Conservation (phyloP, 2,329 filamentous ascomycete species). For the Nothophoma quercina region DNA sequence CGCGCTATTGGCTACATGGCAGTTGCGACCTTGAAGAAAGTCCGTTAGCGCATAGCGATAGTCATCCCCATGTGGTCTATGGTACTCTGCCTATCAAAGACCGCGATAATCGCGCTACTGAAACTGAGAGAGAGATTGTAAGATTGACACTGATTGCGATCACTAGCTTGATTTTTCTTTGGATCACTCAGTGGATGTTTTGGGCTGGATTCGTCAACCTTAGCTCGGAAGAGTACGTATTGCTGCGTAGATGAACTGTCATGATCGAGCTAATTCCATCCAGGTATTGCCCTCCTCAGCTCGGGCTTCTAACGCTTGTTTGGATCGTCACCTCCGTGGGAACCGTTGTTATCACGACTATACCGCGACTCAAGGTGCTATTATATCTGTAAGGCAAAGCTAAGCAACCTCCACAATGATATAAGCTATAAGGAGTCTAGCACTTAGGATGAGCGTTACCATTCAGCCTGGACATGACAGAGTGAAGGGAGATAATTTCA, state of each 20-base stretch:
- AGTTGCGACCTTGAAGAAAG: conserved; percentile 14
- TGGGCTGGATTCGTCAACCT: conserved; percentile 40
- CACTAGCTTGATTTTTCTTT: conserved; percentile 30
- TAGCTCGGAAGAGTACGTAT: conserved; percentile 34
- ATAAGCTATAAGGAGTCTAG: no score
- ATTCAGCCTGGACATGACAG: no score
- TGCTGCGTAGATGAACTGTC: conserved; percentile 2
- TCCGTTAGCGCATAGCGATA: conserved; percentile 7
- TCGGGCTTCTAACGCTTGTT: conserved; percentile 30
- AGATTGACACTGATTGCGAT: background rate
- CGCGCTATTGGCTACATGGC: conserved; percentile 13
- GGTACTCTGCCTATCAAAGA: conserved; percentile 21
- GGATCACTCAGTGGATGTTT: conserved; percentile 41
- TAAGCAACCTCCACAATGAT: no score
- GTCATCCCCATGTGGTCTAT: conserved; percentile 13
- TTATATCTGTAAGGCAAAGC: background rate
- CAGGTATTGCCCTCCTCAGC: conserved; percentile 40
- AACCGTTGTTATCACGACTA: background rate
- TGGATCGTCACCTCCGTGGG: conserved; percentile 22
- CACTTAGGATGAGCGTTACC: no score
- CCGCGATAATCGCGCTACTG: background rate
- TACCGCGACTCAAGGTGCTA: background rate
- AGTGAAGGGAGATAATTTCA: no score
- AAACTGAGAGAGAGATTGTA: background rate
- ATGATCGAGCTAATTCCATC: conserved; percentile 21